Base-by-base conservation (phyloP, 176 grass and related monocot species). In the Juncus effusus region DNA sequence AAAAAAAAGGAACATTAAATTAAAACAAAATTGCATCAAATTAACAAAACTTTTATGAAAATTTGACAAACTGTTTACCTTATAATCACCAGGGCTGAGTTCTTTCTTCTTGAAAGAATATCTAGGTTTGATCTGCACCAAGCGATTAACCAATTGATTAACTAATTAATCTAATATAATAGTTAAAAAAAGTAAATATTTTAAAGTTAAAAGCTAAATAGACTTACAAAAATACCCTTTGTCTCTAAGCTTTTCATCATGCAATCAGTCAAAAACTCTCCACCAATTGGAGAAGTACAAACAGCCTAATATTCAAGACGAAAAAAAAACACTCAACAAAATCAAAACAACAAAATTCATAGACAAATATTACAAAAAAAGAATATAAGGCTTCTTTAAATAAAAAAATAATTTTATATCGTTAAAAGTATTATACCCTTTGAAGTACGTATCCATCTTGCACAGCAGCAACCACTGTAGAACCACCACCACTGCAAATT, bases 181-280 rank as follows among this genome's bases (percentile, higher is more conserved):
- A 19, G 56, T 41, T 69, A 69, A 38, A 53, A 40, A 51, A 66
- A n/a, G 37, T 12, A 55, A 40, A 39, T 54, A 15, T 56, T 69
- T 69, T 41, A 71, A 77, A 58, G 61, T 51, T 7, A 78, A 7
- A 45, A 61, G 12, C 59, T 80, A 64, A 90, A 63, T 41, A n/a
- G n/a, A n/a, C 95, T 78, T 82, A 99, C 95, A 74, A 74, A 69
- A 38, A 87, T 35, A 2, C 89, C 95, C 78, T 94, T 99, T 83
- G 83, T 99, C 79, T 93, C 89, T 79, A 99, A 87, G 76, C 95
- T 99, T 87, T 85, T 99, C 86, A 99, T 87, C 95, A 99, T 99
- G 80, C 95, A 99, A 40, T 99, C 95, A 37, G 86, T 99, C 70
- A 99, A 80, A 76, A 99, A 93, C 80, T 99, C 95, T 78, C 95